Base-by-base conservation (phyloP, 805 yeast species). In the Candida hispaniensis region DNA sequence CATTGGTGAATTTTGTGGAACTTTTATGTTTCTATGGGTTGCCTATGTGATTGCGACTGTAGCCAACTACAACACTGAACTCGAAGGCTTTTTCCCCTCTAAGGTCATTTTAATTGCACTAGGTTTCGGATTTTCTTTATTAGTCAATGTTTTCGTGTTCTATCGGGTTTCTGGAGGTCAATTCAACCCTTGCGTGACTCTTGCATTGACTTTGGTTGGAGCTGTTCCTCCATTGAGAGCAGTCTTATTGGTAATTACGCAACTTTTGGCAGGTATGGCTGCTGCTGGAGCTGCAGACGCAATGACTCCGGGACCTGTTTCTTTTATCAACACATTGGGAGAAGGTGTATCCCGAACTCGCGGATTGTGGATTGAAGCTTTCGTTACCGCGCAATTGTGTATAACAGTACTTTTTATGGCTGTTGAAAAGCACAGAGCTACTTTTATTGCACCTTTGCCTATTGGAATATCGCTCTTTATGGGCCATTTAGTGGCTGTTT, bases 211-310 rank as follows among this genome's bases (percentile, higher is more conserved):
- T n/a, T 60, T 79, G 26, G 76, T 80, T 13, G 69, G 79, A 44
- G 88, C 82, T 38, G 67, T 79, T 41, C 69, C 82, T 25, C 82
- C 85, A 39, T 42, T 77, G 18, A 72, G 91, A 56, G 86, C 79
- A 46, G 55, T 63, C 14, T 54, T 78, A 39, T 72, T 77, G 74
- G 59, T 71, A 58, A 28, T 75, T 38, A 47, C 86, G 24, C 93
- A 82, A 62, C 54, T 81, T 51, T 58, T 80, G 54, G 93, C 79
- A 34, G 93, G 93, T 58, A 77, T 82, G 75, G 83, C 83, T 49
- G 94, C 94, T 39, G 93, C 88, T 39, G 93, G 82, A 56, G 88
- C 83, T 27, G 93, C 83, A 30, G 61, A 71, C 44, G 91, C 82
- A 26, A 70, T 81, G 75, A 78, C 88, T 14, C 93, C 94, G 25